These are phyloP conservation scores for Lachancea quebecensis DNA, from an alignment of 805 yeast genomes.

Conservation along the genomic window DNA sequence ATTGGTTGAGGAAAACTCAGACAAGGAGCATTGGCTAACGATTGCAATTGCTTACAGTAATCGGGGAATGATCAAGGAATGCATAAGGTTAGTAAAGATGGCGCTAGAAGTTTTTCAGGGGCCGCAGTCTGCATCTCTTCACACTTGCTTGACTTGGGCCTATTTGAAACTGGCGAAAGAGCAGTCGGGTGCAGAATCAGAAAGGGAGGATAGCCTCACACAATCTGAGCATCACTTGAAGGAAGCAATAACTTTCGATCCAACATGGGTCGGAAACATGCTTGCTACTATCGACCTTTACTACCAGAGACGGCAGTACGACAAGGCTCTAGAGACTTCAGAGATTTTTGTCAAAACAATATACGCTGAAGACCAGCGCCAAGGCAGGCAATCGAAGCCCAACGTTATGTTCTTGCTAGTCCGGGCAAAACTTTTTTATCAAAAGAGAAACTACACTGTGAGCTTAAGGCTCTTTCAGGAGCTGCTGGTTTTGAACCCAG, in stretches of 20 bases:
- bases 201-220: slow-evolving; percentile 29
- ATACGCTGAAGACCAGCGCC: slow-evolving; percentile 28
- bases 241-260: slow-evolving; percentile 42
- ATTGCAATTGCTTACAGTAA: slow-evolving; percentile 76
- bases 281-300: slow-evolving; percentile 64
- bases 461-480: slow-evolving; percentile 83
- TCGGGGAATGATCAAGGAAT: slow-evolving; percentile 50
- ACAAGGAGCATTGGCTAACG: slow-evolving; percentile 72
- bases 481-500: slow-evolving; percentile 67
- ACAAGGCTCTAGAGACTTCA: slow-evolving; percentile 62
- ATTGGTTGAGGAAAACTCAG: slow-evolving; percentile 73
- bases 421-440: slow-evolving; percentile 73
- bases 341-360: slow-evolving; percentile 49
- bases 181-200: slow-evolving; percentile 16
- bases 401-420: slow-evolving; percentile 76
- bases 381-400: slow-evolving; percentile 40
- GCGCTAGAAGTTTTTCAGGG: slow-evolving; percentile 42
- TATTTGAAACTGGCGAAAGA: slow-evolving; percentile 41
- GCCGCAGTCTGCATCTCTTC: slow-evolving; percentile 43
- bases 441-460: slow-evolving; percentile 60
- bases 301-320: slow-evolving; percentile 53
- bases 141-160: slow-evolving; percentile 69
- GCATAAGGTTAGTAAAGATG: slow-evolving; percentile 53
- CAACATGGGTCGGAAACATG: slow-evolving; percentile 42
- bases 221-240: slow-evolving; percentile 41